A percentile compares a stretch with the other conserved stretches of the same genome.
Evolutionary conservation across 2,329 filamentous ascomycete genomes (phyloP).

Genomic region (Alternaria novae-zelandiae): DNA sequence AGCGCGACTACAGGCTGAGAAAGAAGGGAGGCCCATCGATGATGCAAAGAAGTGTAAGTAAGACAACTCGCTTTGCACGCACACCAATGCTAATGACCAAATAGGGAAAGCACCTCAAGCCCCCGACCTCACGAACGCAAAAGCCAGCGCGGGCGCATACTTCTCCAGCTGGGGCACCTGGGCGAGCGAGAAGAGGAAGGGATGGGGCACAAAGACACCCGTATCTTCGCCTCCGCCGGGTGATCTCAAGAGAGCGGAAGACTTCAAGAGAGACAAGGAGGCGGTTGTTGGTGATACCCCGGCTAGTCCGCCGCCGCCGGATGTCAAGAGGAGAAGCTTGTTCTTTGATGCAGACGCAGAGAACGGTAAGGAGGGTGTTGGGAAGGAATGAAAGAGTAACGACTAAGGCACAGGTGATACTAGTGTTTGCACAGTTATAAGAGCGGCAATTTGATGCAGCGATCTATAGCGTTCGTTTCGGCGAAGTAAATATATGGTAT

Average conservation of each 20-base stretch:
- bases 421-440: neutral
- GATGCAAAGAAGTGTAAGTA: conserved; percentile 34
- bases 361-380: conserved; percentile 7
- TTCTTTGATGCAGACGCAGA: conserved; percentile 32
- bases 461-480: neutral
- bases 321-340: conserved; percentile 19
- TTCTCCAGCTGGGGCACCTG: conserved; percentile 68
- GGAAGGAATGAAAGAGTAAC: neutral
- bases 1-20: conserved; percentile 51
- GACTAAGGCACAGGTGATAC: neutral
- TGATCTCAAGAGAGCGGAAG: conserved; percentile 37
- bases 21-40: conserved; percentile 25
- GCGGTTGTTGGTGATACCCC: conserved; percentile 4
- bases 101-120: conserved; percentile 39
- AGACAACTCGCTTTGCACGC: neutral
- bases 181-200: conserved; percentile 74
- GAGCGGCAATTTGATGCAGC: neutral
- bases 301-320: neutral
- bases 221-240: conserved; percentile 28
- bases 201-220: conserved; percentile 39
- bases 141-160: conserved; percentile 67
- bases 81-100: neutral
- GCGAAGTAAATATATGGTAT: neutral
- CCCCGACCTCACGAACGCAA: conserved; percentile 61
- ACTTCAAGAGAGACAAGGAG: conserved; percentile 32